Conservation (phyloP, 768 basidiomycete species). For the Lentinula aciculospora region DNA sequence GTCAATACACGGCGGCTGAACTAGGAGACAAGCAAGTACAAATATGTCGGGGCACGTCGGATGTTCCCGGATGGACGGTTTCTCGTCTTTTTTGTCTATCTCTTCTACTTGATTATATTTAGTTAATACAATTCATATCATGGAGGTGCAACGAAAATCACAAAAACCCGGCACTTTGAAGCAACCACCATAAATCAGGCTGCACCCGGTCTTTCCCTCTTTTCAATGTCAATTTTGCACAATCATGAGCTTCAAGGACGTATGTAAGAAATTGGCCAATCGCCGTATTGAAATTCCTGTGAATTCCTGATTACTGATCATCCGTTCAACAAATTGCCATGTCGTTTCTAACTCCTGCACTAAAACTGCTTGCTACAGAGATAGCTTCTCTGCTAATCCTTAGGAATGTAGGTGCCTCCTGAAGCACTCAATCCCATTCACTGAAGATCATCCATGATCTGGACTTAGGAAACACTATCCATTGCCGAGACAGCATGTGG, state of each 20-base stretch:
- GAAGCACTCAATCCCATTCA: neutral
- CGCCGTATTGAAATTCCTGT: neutral
- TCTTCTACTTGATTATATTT: too few species aligned
- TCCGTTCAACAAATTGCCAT: neutral
- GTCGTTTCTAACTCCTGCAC: constrained; percentile 1
- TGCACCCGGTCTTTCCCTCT: too few species aligned
- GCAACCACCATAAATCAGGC: too few species aligned
- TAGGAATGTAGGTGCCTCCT: neutral
- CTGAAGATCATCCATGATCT: neutral
- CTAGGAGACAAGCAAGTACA: too few species aligned
- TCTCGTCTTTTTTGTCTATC: too few species aligned
- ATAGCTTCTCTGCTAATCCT: neutral
- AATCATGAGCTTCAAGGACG: neutral
- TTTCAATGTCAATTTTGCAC: too few species aligned
- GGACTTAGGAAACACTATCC: neutral
- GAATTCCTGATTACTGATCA: neutral
- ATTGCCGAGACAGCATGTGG: constrained; percentile 1
- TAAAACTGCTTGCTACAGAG: neutral
- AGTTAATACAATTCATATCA: too few species aligned
- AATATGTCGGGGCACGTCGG: too few species aligned
- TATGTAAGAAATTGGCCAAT: neutral
- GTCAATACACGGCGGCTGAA: too few species aligned
- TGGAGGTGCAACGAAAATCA: too few species aligned
- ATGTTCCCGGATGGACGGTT: too few species aligned
- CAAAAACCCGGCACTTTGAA: too few species aligned